Evolutionary conservation across 2,329 filamentous ascomycete species (phyloP).

Genomic region (Talaromyces sp.): DNA sequence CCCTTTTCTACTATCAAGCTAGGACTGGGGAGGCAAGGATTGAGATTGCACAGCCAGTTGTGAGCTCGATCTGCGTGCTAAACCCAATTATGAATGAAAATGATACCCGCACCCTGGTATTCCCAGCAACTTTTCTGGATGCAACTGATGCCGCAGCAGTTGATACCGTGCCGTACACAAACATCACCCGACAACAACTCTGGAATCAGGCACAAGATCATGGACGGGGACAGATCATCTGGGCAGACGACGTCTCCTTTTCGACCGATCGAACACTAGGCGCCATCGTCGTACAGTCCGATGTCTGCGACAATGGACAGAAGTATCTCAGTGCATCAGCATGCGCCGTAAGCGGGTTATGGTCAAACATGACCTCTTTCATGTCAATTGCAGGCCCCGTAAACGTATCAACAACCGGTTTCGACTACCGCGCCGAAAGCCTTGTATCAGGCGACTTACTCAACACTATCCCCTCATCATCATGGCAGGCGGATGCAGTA

Average conservation of each 20-base stretch:
- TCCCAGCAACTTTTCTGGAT: neutral
- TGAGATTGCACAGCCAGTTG: neutral
- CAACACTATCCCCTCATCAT: neutral
- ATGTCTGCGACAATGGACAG: slow-evolving; percentile 9
- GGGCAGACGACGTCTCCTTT: slow-evolving; percentile 13
- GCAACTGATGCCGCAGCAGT: neutral
- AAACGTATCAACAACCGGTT: neutral
- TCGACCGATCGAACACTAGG: slow-evolving; percentile 5
- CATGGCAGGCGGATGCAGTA: neutral
- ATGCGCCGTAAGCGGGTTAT: slow-evolving; percentile 10
- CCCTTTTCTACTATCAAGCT: neutral
- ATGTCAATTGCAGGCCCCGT: neutral
- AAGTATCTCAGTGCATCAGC: slow-evolving; percentile 13
- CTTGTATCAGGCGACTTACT: neutral
- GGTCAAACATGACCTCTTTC: slow-evolving; percentile 8
- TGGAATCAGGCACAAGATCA: neutral
- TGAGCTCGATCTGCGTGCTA: slow-evolving; percentile 1
- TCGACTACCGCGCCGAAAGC: neutral
- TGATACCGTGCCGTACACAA: neutral
- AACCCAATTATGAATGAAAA: slow-evolving; percentile 3
- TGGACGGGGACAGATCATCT: slow-evolving; percentile 15
- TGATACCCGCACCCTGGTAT: neutral
- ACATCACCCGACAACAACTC: neutral
- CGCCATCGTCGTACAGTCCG: slow-evolving; percentile 16
- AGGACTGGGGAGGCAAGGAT: neutral